Conservation (phyloP, 805 yeast species). For the Nakazawaea holstii region DNA sequence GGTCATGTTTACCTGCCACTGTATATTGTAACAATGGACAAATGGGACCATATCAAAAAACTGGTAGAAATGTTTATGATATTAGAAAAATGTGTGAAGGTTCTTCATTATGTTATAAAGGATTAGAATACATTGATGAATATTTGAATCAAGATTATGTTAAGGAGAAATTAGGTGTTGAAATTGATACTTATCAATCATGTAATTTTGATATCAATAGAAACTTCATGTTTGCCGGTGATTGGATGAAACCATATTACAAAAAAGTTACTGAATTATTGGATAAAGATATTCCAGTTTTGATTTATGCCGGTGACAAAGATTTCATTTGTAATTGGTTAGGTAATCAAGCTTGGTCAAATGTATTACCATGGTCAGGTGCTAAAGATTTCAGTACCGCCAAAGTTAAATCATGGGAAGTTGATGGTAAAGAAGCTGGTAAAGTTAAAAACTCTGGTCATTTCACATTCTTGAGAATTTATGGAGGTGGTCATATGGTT, state of each 20-base stretch:
- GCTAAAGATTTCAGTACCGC: conserved; percentile 37
- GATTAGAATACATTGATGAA: conserved; percentile 40
- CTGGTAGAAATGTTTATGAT: conserved; percentile 62
- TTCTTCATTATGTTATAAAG: conserved; percentile 48
- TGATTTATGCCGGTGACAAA: conserved; percentile 92
- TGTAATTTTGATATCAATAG: conserved; percentile 47
- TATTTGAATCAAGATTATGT: conserved; percentile 51
- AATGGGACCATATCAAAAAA: conserved; percentile 50
- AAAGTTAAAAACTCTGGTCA: conserved; percentile 66
- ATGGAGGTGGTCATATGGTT: conserved; percentile 89
- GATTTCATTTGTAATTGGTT: conserved; percentile 92
- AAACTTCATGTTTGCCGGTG: conserved; percentile 54
- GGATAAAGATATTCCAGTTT: conserved; percentile 68
- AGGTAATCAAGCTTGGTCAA: conserved; percentile 83
- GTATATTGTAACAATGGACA: conserved; percentile 59
- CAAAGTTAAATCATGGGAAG: conserved; percentile 17
- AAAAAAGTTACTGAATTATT: conserved; percentile 51
- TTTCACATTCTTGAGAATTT: conserved; percentile 73
- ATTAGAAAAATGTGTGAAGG: conserved; percentile 50
- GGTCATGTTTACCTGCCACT: conserved; percentile 60
- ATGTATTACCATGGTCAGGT: conserved; percentile 61
- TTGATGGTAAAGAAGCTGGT: conserved; percentile 48
- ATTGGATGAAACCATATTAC: conserved; percentile 63
- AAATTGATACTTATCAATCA: conserved; percentile 40
- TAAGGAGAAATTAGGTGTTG: conserved; percentile 53